Evolutionary conservation across 495 filamentous ascomycete species (phyloP).

Genomic region (Tricharina praecox): DNA sequence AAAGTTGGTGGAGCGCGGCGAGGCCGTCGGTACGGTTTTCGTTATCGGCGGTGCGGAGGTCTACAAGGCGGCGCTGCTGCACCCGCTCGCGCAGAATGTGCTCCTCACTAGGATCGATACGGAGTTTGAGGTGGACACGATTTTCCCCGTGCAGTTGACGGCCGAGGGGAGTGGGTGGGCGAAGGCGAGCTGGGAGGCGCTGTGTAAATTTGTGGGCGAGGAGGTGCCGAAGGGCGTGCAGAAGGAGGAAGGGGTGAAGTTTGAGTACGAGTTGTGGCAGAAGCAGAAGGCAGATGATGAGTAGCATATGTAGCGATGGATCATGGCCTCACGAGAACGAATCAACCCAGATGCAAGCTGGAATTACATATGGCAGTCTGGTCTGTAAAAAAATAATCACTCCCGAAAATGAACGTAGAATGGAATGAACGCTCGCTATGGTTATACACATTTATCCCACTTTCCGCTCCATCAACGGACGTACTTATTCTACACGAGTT

Average conservation of each 20-base stretch:
- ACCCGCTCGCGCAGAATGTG: slow-evolving; percentile 35
- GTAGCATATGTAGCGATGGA: too few species aligned
- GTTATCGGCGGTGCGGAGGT: slow-evolving; percentile 84
- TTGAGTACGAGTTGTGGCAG: slow-evolving; percentile 52
- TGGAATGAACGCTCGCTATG: too few species aligned
- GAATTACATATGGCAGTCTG: too few species aligned
- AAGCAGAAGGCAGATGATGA: slow-evolving; percentile 21
- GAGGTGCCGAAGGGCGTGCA: slow-evolving; percentile 33
- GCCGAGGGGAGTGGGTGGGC: slow-evolving; percentile 32
- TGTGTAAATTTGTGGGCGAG: slow-evolving; percentile 44
- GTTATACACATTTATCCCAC: too few species aligned
- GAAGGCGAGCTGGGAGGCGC: slow-evolving; percentile 32
- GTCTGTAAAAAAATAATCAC: too few species aligned
- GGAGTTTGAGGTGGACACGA: slow-evolving; percentile 80
- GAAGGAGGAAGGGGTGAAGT: slow-evolving; percentile 41
- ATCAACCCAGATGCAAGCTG: too few species aligned
- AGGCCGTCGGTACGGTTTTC: slow-evolving; percentile 43
- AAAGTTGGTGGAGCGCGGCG: slow-evolving; percentile 19
- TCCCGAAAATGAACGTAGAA: too few species aligned
- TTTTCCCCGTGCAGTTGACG: slow-evolving; percentile 51
- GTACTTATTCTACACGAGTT: slow-evolving; percentile 41
- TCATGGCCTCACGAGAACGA: too few species aligned
- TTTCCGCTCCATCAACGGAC: too few species aligned
- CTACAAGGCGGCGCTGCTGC: slow-evolving; percentile 49
- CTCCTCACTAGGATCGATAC: slow-evolving; percentile 45